Evolutionary conservation across 2,329 filamentous ascomycete genomes (phyloP), one percentile per base, ranked within the genome.

Genomic region (Trichoderma atroviride): DNA sequence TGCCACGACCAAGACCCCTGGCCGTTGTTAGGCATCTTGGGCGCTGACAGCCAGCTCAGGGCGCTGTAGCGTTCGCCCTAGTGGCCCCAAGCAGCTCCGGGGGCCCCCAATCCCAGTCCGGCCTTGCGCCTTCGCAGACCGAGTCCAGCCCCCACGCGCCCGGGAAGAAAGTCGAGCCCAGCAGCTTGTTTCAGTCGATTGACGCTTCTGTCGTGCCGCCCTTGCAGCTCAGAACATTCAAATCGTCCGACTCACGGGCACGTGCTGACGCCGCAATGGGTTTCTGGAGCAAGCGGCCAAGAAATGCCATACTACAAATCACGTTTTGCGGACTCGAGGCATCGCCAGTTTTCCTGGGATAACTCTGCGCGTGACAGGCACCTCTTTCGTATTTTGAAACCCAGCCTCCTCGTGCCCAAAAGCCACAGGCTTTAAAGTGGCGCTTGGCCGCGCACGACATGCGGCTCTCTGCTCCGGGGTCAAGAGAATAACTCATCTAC

Each of bases 51-150:
- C 62, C 69, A 62, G 57, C 64, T 40, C 53, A 61, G 56, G n/a
- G 62, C 62, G 63, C 63, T 68, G 69, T 65, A 70, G 63, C 57
- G 63, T 61, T 62, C 57, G 57, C 63, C 64, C 63, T 62, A 61
- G 69, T 40, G 57, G 56, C 56, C 52, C 64, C 55, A 37, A 47
- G 47, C 69, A 52, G 52, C 64, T 68, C 63, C 55, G 69, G 69
- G 63, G 69, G 56, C 50, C 63, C 62, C 68, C 55, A 50, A 61
- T 56, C 69, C 68, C 35, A 56, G 67, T 35, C 60, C 60, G 58
- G 67, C 59, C 37, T 63, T 69, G 66, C 68, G 62, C 68, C 57
- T 62, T 68, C 24, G 64, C 69, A 68, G 69, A 70, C 63, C 69
- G 64, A 68, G 56, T 35, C 43, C 50, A 68, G 69, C 69, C 69